Evolutionary conservation across 257 asterid genomes (phyloP).

Genomic region (Cruciata laevipes): DNA sequence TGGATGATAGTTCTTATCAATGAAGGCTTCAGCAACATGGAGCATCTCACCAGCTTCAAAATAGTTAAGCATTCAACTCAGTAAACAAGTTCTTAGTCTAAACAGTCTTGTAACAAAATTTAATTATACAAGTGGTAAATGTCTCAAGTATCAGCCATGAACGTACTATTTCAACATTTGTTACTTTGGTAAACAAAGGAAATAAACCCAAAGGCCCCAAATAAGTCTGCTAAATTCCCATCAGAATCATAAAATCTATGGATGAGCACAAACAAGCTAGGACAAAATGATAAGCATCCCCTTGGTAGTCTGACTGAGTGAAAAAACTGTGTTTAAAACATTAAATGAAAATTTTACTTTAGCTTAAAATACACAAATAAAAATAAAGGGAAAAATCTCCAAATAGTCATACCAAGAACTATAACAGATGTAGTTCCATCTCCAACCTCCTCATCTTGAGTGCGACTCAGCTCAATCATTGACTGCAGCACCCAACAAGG

Average conservation of each 20-base stretch:
- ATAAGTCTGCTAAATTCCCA: neutral
- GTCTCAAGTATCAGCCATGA: neutral
- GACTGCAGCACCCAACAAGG: constrained; percentile 51
- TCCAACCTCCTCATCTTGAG: constrained; percentile 99
- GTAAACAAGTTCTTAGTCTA: neutral
- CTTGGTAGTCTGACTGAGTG: neutral
- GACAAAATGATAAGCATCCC: neutral
- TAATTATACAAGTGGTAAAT: neutral
- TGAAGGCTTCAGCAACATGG: constrained; percentile 97
- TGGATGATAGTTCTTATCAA: constrained; percentile 83
- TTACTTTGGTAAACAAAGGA: neutral
- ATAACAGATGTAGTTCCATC: constrained; percentile 99
- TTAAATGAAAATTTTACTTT: neutral
- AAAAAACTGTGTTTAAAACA: neutral
- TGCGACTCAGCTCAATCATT: constrained; percentile 96
- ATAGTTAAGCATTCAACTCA: neutral
- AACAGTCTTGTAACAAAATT: neutral
- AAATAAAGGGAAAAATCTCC: neutral
- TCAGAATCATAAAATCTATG: neutral
- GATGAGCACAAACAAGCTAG: neutral
- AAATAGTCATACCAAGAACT: constrained; percentile 63
- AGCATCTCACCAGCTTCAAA: constrained; percentile 98
- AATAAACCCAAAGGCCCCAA: neutral
- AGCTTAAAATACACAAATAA: neutral
- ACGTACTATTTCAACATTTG: neutral